Evolutionary conservation across 2,329 filamentous ascomycete genomes (phyloP).

Genomic region (Cladorrhinum sp.): DNA sequence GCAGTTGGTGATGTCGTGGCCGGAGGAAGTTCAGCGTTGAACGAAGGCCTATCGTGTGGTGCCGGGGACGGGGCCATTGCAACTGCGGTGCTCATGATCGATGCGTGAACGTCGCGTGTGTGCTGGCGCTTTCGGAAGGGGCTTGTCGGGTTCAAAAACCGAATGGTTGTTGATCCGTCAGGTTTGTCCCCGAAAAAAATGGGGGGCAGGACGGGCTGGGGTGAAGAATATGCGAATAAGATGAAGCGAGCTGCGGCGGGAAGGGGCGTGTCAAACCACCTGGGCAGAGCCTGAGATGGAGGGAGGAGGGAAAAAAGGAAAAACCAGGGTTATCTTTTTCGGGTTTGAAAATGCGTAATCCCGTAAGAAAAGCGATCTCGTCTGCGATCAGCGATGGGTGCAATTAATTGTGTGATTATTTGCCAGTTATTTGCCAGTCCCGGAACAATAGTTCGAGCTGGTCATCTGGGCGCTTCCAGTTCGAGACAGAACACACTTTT

Average conservation of each 20-base stretch:
- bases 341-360: background rate
- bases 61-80: slow-evolving; percentile 67
- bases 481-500: background rate
- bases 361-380: background rate
- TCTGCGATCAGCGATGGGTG: slow-evolving; percentile 14
- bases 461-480: slow-evolving; percentile 20
- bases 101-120: slow-evolving; percentile 13
- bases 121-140: slow-evolving; percentile 9
- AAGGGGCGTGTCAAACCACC: slow-evolving; percentile 9
- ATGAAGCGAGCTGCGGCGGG: slow-evolving; percentile 21
- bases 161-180: slow-evolving; percentile 1
- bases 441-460: slow-evolving; percentile 14
- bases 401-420: slow-evolving; percentile 18
- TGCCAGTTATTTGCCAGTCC: slow-evolving; percentile 12
- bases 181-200: slow-evolving; percentile 17
- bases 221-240: slow-evolving; percentile 8
- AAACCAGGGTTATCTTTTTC: background rate
- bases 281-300: background rate
- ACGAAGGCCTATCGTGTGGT: slow-evolving; percentile 62
- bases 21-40: slow-evolving; percentile 47
- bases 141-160: background rate
- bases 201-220: slow-evolving; percentile 12
- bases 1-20: slow-evolving; percentile 43
- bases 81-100: slow-evolving; percentile 64
- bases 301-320: background rate